Evolutionary conservation across 345 rosid genomes (phyloP).

Genomic region (Fremontodendron californicum): DNA sequence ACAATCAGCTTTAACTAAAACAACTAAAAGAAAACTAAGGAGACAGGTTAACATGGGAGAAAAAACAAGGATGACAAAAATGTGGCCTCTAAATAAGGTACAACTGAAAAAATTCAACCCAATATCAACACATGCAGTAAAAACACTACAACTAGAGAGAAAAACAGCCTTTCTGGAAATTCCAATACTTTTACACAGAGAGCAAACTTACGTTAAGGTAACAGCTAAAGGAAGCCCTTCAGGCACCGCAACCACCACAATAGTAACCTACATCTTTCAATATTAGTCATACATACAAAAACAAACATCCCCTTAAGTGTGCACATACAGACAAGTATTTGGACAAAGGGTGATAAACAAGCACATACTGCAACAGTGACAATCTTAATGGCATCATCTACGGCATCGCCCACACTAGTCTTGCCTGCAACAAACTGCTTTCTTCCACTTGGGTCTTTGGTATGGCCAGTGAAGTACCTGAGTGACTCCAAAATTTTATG

Average conservation of each 20-base stretch:
- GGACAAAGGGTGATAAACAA: too few species aligned
- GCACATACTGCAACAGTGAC: constrained; percentile 72
- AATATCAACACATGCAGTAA: background rate
- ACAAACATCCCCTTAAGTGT: too few species aligned
- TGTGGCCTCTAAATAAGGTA: background rate
- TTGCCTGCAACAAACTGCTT: constrained; percentile 52
- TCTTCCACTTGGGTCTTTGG: constrained; percentile 40
- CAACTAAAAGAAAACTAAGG: background rate
- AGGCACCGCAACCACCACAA: constrained; percentile 94
- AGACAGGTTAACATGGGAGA: background rate
- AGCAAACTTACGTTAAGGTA: constrained; percentile 74
- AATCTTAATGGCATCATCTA: constrained; percentile 70
- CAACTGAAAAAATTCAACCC: background rate
- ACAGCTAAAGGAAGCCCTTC: constrained; percentile 99
- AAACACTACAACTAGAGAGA: background rate
- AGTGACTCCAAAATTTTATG: constrained; percentile 8
- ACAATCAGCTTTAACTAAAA: background rate
- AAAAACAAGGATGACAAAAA: background rate
- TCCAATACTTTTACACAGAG: background rate
- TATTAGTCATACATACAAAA: background rate
- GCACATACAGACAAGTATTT: too few species aligned
- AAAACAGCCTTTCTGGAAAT: background rate
- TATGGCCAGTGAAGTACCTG: constrained; percentile 84
- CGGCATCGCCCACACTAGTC: constrained; percentile 50
- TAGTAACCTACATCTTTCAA: too few species aligned